Evolutionary conservation across 768 basidiomycete genomes (phyloP), one percentile per base, ranked within the genome.

Genomic region (Cystofilobasidium bisporidii): DNA sequence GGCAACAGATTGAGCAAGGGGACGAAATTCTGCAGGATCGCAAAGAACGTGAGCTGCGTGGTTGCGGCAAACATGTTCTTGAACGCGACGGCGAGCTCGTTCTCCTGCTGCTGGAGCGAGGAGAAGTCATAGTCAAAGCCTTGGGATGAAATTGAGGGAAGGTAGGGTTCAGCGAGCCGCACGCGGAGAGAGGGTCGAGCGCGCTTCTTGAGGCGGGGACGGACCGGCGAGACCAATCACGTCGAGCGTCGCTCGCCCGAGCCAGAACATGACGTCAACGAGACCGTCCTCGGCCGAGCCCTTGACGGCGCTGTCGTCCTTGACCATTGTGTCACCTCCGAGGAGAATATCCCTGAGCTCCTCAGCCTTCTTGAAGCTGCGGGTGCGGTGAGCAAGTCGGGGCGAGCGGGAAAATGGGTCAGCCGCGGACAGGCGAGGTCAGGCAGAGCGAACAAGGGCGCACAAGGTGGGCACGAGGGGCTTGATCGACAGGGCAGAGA

Each of bases 101-200:
- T 69, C n/a, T 61, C 58, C n/a, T 59, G 26, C 26, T 33, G 32
- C 20, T 50, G 47, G 47, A 69, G 57, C 6, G 63, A 50, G 26
- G 38, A 55, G 28, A 64, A 60, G 30, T 64, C 59, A 30, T 50
- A 58, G n/a, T 58, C 63, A 22, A 69, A 69, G 5, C 68, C 67
- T 61, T 24, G 6, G 1, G 17, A n/a, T n/a, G n/a, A n/a, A n/a
- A n/a, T n/a, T n/a, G 5, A n/a, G 3, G 32, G 14, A 36, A n/a
- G 2, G 41, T 60, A 33, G 17, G n/a, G 9, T 43, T 17, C 20
- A 22, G 20, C 14, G 14, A n/a, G n/a, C n/a, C n/a, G n/a, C n/a
- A n/a, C n/a, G n/a, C n/a, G n/a, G n/a, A n/a, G n/a, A n/a, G n/a
- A n/a, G n/a, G n/a, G n/a, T n/a, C n/a, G n/a, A n/a, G n/a, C n/a